Base-by-base conservation (phyloP, 306 rosid species). In the Cicer pinnatifidum region DNA sequence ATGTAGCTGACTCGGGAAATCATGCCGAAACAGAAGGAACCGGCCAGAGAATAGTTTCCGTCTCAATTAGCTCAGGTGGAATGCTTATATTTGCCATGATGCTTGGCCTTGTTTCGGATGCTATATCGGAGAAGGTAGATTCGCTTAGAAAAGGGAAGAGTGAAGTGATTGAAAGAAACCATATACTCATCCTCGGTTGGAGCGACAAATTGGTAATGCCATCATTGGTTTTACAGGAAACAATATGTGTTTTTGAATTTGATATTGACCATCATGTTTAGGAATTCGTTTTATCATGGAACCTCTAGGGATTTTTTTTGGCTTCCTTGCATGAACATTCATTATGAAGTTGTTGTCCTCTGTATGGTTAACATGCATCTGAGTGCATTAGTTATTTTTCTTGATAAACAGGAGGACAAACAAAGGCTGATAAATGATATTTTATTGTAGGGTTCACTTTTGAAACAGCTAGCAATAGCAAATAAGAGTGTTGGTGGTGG, bases 11-110 rank as follows among this genome's bases (percentile, higher is more conserved):
- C 80, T 82, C 98, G 0, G 98, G 98, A 69, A 93, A 91, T 83
- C 98, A 93, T 79, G 98, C 98, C 35, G 98, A 93, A 80, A 89
- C 94, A 4, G 89, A 86, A 81, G 98, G 98, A 83, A 89, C 83
- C 3, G 97, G 97, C 12, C 97, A 92, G 78, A 93, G 98, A 83
- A 91, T 93, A 28, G 98, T 93, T 76, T 93, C 98, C 63, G 97
- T 93, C 86, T 93, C 98, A 56, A 88, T 93, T 70, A 93, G 96
- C 74, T 83, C 98, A 11, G 98, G 98, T 33, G 98, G 98, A 78
- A 93, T 93, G 98, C 90, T 93, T 10, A 91, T 93, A 81, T 93
- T 93, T 86, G 98, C 98, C 53, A 93, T 91, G 98, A 89, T 93
- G 94, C 97, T 93, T 71, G 98, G 98, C 38, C 97, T 93, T 62